Percentiles rank a stretch among this genome's conserved stretches.
These are phyloP conservation scores for Metschnikowia cerradonensis DNA, from an alignment of 805 yeast genomes.

Conservation along the genomic window DNA sequence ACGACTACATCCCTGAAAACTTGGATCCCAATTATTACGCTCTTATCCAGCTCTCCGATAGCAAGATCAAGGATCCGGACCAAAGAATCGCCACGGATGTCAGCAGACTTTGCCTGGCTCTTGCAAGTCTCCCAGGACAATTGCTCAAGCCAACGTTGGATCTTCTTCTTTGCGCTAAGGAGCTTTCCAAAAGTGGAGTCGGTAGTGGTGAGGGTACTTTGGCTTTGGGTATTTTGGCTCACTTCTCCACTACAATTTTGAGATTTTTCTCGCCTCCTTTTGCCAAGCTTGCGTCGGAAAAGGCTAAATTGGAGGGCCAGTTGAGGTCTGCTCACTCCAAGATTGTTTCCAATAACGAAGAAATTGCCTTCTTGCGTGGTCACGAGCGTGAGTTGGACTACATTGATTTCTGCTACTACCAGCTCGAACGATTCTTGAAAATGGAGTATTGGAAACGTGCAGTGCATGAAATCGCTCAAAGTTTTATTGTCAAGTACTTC, in stretches of 20 bases:
- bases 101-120: slow-evolving; percentile 64
- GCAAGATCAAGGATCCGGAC: slow-evolving; percentile 65
- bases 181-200: slow-evolving; percentile 61
- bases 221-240: slow-evolving; percentile 74
- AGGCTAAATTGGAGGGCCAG: slow-evolving; percentile 79
- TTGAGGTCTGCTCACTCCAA: slow-evolving; percentile 81
- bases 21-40: slow-evolving; percentile 72
- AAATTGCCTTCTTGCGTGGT: slow-evolving; percentile 81
- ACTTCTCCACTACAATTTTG: slow-evolving; percentile 69
- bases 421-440: slow-evolving; percentile 71
- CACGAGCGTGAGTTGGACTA: slow-evolving; percentile 73
- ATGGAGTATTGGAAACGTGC: slow-evolving; percentile 74
- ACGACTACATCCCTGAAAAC: slow-evolving; percentile 66
- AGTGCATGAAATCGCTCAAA: slow-evolving; percentile 78
- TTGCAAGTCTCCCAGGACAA: slow-evolving; percentile 76
- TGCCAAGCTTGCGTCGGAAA: slow-evolving; percentile 70
- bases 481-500: slow-evolving; percentile 82
- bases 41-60: slow-evolving; percentile 54
- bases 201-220: slow-evolving; percentile 76
- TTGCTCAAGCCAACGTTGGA: slow-evolving; percentile 80
- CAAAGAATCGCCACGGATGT: slow-evolving; percentile 81
- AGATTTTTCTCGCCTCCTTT: slow-evolving; percentile 85
- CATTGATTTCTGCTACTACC: slow-evolving; percentile 76
- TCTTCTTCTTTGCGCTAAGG: slow-evolving; percentile 73
- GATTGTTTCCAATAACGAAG: slow-evolving; percentile 75